Evolutionary conservation across 2,329 filamentous ascomycete genomes (phyloP).

Genomic region (Colletotrichum sp.): DNA sequence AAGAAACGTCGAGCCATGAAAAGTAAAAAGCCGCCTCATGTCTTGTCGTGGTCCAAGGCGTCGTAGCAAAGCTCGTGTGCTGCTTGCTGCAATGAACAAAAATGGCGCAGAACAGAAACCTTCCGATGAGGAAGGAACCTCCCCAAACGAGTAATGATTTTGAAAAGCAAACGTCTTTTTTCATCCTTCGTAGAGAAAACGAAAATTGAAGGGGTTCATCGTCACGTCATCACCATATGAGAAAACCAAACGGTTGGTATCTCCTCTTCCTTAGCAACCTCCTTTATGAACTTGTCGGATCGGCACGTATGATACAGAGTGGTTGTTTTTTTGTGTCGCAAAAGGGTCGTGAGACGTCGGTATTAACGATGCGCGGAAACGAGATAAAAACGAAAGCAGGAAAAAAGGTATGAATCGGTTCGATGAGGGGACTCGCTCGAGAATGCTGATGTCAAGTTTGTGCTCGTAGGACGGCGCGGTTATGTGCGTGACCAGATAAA

Average conservation of each 20-base stretch:
- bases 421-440: slow-evolving; percentile 11
- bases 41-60: slow-evolving; percentile 20
- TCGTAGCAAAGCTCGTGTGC: slow-evolving; percentile 21
- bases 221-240: slow-evolving; percentile 5
- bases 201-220: background rate
- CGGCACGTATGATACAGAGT: slow-evolving; percentile 3
- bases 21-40: slow-evolving; percentile 14
- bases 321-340: background rate
- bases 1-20: background rate
- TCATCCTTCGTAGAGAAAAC: background rate
- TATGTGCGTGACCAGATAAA: slow-evolving; percentile 7
- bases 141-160: background rate
- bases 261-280: background rate
- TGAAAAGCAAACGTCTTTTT: background rate
- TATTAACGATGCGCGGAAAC: slow-evolving; percentile 11
- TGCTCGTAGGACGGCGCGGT: background rate
- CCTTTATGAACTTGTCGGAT: slow-evolving; percentile 2
- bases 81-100: slow-evolving; percentile 7
- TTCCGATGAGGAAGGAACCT: background rate
- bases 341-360: slow-evolving; percentile 8
- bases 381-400: background rate
- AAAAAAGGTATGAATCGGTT: background rate
- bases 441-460: slow-evolving; percentile 13
- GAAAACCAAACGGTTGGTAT: background rate
- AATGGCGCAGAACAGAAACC: background rate